Percentiles rank a stretch among this genome's conserved stretches.
phyloP scores from a whole-genome alignment of 2,329 filamentous ascomycete genomes.

The Penicillium sumatraense region DNA sequence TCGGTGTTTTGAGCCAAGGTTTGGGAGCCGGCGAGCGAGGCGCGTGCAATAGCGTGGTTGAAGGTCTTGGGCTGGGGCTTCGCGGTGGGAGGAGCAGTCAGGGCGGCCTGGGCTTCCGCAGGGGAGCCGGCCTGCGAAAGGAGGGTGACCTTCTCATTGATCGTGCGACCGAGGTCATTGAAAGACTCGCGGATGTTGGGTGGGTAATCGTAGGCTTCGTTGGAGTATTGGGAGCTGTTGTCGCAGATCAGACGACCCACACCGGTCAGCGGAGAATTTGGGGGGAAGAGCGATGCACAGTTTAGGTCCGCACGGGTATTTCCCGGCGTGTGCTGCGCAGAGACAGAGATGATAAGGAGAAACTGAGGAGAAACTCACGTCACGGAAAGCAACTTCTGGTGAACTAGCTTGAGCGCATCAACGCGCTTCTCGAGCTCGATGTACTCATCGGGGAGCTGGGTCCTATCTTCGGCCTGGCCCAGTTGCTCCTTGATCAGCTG shows the following conservation, averaged over 20 bases:
- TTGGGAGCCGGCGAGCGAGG: constrained; percentile 84
- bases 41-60: constrained; percentile 91
- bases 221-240: constrained; percentile 83
- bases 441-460: constrained; percentile 95
- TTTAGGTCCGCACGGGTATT: not conserved
- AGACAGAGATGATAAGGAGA: not conserved
- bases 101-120: constrained; percentile 89
- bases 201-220: constrained; percentile 89
- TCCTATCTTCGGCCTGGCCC: constrained; percentile 95
- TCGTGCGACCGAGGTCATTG: constrained; percentile 91
- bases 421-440: constrained; percentile 98
- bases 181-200: constrained; percentile 98
- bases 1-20: constrained; percentile 81
- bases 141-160: constrained; percentile 91
- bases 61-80: constrained; percentile 99
- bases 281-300: not conserved
- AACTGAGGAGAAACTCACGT: constrained; percentile 79
- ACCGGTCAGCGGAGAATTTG: not conserved
- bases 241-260: constrained; percentile 6
- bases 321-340: not conserved
- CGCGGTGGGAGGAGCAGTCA: constrained; percentile 84
- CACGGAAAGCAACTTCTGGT: constrained; percentile 95
- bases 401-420: constrained; percentile 94
- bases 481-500: constrained; percentile 99
- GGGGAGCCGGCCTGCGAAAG: constrained; percentile 84